Base-by-base conservation (phyloP, 345 rosid species). In the Sisymbrium altissimum region DNA sequence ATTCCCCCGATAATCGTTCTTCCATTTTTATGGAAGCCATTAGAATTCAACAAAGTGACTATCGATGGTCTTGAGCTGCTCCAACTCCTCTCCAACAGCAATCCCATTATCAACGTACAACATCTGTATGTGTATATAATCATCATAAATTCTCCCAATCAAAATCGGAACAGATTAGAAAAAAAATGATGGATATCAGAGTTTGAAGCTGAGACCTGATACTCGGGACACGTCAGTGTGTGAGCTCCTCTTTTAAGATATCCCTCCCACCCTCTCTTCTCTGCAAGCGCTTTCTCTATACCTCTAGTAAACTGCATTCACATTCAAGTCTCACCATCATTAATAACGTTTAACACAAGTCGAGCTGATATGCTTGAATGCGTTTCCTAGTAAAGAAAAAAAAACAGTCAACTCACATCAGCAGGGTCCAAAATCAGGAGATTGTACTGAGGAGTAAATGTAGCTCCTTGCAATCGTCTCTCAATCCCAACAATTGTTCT, bases 401-500 rank as follows among this genome's bases (percentile, higher is more conserved):
- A 43, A 49, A 21, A 9, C 14, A 58, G 70, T 23, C 32, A 12
- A 79, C 93, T 84, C 66, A 85, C 97, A 83, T 85, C 87, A 68
- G 66, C 83, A 33, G 97, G 93, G 71, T 91, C 97, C 70, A 91
- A 70, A 66, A 91, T 84, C 63, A 91, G 76, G 68, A 91, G 93
- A 74, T 52, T 84, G 80, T 74, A 81, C 35, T 74, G 81, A 64
- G 77, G 88, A 45, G 66, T 70, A 45, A 70, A 77, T 43, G 68
- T 60, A 73, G 85, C 72, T 61, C 81, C 81, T 58, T 58, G 50
- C 38, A 81, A 85, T 59, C 74, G 86, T 58, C 59, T 81, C 73
- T 91, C 88, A 74, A 91, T 86, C 61, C 97, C 97, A 60, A 89
- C 75, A 35, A 91, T 83, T 19, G 93, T 87, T 78, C 93, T 83